Evolutionary conservation across 345 rosid species (phyloP).

Genomic region (Reutealis trisperma): DNA sequence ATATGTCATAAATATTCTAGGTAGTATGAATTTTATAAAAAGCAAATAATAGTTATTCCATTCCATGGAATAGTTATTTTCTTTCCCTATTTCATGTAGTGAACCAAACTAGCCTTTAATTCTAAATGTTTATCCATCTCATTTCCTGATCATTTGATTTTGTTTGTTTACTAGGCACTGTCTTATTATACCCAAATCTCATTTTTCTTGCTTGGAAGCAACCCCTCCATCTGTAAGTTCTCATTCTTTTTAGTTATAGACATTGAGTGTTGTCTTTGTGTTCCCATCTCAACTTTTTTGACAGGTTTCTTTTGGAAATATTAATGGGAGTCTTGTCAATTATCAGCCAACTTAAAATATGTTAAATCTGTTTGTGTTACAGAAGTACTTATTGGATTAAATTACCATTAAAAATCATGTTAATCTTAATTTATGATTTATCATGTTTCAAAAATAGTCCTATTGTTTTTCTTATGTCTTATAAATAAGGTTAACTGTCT

Average conservation of each 20-base stretch:
- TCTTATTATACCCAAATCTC: constrained; percentile 85
- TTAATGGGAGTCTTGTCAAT: not conserved
- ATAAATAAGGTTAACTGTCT: not conserved
- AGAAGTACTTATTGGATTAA: constrained; percentile 1
- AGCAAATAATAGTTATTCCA: too few relatives aligned
- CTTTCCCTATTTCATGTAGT: too few relatives aligned
- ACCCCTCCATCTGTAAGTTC: constrained; percentile 94
- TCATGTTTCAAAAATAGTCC: not conserved
- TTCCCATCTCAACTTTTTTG: not conserved
- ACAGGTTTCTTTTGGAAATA: not conserved
- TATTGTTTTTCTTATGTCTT: not conserved
- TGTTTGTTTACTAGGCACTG: constrained; percentile 70
- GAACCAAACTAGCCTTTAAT: too few relatives aligned
- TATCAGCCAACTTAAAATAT: not conserved
- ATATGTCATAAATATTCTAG: too few relatives aligned
- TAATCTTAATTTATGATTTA: not conserved
- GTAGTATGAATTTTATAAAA: too few relatives aligned
- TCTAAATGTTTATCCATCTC: not conserved
- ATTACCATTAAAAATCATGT: not conserved
- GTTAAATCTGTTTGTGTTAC: not conserved
- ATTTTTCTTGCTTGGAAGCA: constrained; percentile 69
- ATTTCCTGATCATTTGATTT: constrained; percentile 10
- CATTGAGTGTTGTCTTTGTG: not conserved
- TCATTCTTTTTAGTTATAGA: not conserved
- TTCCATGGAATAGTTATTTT: too few relatives aligned